phyloP scores from a whole-genome alignment of 352 stramenopile species.

The Pythium sukuiense region DNA sequence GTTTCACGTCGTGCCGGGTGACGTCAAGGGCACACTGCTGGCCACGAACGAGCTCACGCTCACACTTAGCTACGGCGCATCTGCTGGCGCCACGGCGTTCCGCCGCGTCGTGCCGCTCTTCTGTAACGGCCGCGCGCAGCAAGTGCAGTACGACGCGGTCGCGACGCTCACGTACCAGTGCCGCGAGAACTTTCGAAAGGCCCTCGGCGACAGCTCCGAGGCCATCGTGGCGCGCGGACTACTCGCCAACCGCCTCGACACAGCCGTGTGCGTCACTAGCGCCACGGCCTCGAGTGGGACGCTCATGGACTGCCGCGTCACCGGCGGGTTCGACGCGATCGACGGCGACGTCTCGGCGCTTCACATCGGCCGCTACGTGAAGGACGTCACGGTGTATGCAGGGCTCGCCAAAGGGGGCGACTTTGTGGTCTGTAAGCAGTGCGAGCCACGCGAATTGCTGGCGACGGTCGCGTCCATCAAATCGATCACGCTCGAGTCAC shows the following conservation, averaged over 20 bases:
- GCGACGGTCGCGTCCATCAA: neutral
- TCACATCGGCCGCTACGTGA: constrained; percentile 13
- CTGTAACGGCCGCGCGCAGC: constrained; percentile 5
- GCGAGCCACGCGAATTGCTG: neutral
- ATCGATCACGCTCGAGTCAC: constrained; percentile 10
- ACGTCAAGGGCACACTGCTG: constrained; percentile 21
- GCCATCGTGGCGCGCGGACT: neutral
- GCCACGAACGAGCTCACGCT: constrained; percentile 16
- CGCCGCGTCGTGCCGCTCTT: constrained; percentile 10
- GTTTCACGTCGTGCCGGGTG: constrained; percentile 15
- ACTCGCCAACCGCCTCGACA: neutral
- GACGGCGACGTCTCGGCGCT: neutral
- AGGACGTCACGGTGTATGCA: constrained; percentile 11
- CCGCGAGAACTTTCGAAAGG: constrained; percentile 6
- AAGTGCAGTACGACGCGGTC: constrained; percentile 5
- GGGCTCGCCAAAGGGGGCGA: neutral
- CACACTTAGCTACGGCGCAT: constrained; percentile 9
- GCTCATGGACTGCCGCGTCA: constrained; percentile 12
- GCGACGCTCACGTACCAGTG: constrained; percentile 14
- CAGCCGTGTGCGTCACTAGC: constrained; percentile 5
- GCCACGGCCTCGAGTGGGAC: neutral
- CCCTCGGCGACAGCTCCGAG: constrained; percentile 9
- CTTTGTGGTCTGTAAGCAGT: constrained; percentile 17
- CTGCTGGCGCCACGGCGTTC: neutral
- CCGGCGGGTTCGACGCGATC: constrained; percentile 11